Evolutionary conservation across 2,329 filamentous ascomycete genomes (phyloP).

Genomic region (Epichloe coenophiala): DNA sequence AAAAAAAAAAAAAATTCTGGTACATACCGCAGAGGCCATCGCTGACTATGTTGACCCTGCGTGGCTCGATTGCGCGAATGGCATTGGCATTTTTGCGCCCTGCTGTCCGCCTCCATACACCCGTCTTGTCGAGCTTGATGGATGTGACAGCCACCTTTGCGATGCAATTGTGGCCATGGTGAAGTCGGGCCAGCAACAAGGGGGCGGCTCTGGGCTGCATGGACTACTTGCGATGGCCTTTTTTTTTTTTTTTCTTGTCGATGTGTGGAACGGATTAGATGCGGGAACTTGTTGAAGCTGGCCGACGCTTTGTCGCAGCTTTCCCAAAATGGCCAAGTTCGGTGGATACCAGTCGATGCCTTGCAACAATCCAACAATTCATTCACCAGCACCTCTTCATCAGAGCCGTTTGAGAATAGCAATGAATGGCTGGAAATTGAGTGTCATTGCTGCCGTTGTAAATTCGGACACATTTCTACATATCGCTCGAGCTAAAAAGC

Average conservation of each 20-base stretch:
- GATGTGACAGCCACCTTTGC: conserved; percentile 6
- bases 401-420: too few species aligned
- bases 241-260: not conserved
- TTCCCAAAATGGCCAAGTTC: not conserved
- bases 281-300: not conserved
- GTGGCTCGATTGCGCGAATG: conserved; percentile 12
- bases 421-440: too few species aligned
- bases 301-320: not conserved
- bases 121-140: conserved; percentile 13
- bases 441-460: not conserved
- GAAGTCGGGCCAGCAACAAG: not conserved
- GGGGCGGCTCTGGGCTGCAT: not conserved
- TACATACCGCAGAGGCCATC: conserved; percentile 34
- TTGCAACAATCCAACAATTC: too few species aligned
- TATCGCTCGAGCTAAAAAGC: not conserved
- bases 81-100: conserved; percentile 7
- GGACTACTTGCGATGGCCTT: not conserved
- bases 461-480: not conserved
- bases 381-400: too few species aligned
- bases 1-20: too few species aligned
- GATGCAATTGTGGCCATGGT: not conserved
- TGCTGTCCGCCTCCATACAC: conserved; percentile 13
- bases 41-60: conserved; percentile 39
- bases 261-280: not conserved
- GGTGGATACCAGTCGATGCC: not conserved